These are phyloP conservation scores for Paecilomyces variotii DNA, from an alignment of 2,329 filamentous ascomycete genomes.

Conservation along the genomic window DNA sequence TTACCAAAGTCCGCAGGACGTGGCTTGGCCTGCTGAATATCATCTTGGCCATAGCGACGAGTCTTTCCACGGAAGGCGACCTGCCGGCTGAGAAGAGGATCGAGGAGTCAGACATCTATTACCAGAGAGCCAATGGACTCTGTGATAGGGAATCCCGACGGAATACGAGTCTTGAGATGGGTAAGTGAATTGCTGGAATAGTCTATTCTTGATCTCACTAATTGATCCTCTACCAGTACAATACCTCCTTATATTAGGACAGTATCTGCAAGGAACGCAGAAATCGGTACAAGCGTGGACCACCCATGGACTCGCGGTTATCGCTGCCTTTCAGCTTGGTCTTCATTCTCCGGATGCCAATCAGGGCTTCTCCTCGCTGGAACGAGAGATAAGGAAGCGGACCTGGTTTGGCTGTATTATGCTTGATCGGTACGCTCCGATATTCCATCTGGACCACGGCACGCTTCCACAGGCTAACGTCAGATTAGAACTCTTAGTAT, in stretches of 20 bases:
- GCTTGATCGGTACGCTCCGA: slow-evolving; percentile 33
- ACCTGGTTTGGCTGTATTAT: slow-evolving; percentile 45
- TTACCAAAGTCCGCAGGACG: slow-evolving; percentile 34
- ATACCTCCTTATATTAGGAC: slow-evolving; percentile 41
- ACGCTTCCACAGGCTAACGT: background rate
- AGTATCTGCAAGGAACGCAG: slow-evolving; percentile 49
- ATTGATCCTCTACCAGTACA: slow-evolving; percentile 30
- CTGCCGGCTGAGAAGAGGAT: slow-evolving; percentile 28
- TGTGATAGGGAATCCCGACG: slow-evolving; percentile 36
- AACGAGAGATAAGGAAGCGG: slow-evolving; percentile 42
- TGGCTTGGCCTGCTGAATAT: slow-evolving; percentile 47
- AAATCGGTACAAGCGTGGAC: slow-evolving; percentile 48
- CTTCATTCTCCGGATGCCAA: slow-evolving; percentile 39
- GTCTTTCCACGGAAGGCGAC: slow-evolving; percentile 21
- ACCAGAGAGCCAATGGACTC: slow-evolving; percentile 35
- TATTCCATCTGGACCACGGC: background rate
- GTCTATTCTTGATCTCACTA: background rate
- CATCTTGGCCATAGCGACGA: slow-evolving; percentile 42
- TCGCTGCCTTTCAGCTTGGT: slow-evolving; percentile 44
- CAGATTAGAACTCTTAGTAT: slow-evolving; percentile 38
- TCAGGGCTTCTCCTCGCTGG: slow-evolving; percentile 28
- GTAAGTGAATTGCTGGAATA: slow-evolving; percentile 14
- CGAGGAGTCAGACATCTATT: slow-evolving; percentile 39
- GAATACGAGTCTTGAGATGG: slow-evolving; percentile 39
- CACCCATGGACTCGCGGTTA: slow-evolving; percentile 46